phyloP scores from a whole-genome alignment of 345 rosid genomes.

The Abelmoschus esculentus region DNA sequence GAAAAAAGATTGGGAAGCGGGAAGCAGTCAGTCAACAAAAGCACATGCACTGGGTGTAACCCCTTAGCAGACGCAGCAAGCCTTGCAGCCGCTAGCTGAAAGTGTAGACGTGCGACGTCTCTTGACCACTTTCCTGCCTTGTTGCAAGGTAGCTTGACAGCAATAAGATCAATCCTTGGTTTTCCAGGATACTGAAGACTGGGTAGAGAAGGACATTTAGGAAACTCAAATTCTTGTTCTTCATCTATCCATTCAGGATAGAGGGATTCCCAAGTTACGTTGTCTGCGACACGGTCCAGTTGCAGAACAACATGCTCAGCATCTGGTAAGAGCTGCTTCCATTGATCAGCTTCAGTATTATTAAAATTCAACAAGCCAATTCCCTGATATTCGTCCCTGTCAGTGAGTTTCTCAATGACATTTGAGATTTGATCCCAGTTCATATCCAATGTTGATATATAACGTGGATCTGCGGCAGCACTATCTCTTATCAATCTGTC shows the following conservation, averaged over 20 bases:
- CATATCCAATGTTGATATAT: constrained; percentile 41
- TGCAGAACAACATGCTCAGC: constrained; percentile 54
- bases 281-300: constrained; percentile 31
- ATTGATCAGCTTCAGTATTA: constrained; percentile 41
- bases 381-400: constrained; percentile 46
- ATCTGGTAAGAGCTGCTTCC: constrained; percentile 52
- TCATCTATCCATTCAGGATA: constrained; percentile 98
- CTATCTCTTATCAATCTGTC: constrained; percentile 45
- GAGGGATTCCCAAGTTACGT: constrained; percentile 69
- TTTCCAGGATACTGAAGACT: constrained; percentile 57
- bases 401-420: constrained; percentile 40
- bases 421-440: constrained; percentile 61
- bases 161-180: constrained; percentile 63
- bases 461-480: constrained; percentile 41
- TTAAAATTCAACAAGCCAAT: constrained; percentile 71
- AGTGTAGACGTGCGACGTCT: constrained; percentile 74
- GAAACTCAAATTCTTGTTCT: constrained; percentile 80
- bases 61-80: constrained; percentile 73
- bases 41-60: constrained; percentile 57
- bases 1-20: constrained; percentile 73
- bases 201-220: constrained; percentile 72
- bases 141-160: constrained; percentile 76
- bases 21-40: constrained; percentile 62
- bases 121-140: constrained; percentile 65
- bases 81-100: constrained; percentile 79